Evolutionary conservation across 345 rosid species (phyloP).

Genomic region (Boechera retrofracta): DNA sequence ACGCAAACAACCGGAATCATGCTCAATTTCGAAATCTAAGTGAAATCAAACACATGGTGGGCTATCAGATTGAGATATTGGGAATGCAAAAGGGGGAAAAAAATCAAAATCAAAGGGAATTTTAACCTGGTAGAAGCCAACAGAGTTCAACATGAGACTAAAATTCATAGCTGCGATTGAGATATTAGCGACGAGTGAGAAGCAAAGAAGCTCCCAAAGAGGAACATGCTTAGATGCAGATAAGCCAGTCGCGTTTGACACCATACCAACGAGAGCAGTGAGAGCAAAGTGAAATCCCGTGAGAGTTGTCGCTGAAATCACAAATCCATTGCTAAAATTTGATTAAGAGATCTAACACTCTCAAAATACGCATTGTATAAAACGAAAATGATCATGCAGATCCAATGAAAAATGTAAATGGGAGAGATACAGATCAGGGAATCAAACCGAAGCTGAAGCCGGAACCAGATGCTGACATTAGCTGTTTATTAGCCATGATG

Average conservation of each 20-base stretch:
- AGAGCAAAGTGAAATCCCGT: slow-evolving; percentile 94
- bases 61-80: not conserved
- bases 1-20: slow-evolving; percentile 98
- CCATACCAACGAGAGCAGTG: slow-evolving; percentile 85
- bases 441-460: slow-evolving; percentile 79
- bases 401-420: slow-evolving; percentile 5
- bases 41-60: not conserved
- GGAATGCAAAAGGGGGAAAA: not conserved
- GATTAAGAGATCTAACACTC: slow-evolving; percentile 4
- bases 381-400: slow-evolving; percentile 19
- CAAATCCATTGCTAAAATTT: not conserved
- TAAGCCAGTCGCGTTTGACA: slow-evolving; percentile 85
- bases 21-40: slow-evolving; percentile 86
- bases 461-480: slow-evolving; percentile 80
- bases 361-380: not conserved
- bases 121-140: slow-evolving; percentile 87
- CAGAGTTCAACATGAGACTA: slow-evolving; percentile 97
- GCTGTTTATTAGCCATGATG: slow-evolving; percentile 97
- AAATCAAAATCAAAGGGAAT: too few species aligned
- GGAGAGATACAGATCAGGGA: slow-evolving; percentile 7
- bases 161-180: slow-evolving; percentile 93
- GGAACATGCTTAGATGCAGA: slow-evolving; percentile 83
- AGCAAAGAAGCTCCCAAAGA: slow-evolving; percentile 98
- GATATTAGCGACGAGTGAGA: slow-evolving; percentile 80
- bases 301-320: slow-evolving; percentile 73